Evolutionary conservation across 306 rosid genomes (phyloP).

Genomic region (Bauhinia variegata): DNA sequence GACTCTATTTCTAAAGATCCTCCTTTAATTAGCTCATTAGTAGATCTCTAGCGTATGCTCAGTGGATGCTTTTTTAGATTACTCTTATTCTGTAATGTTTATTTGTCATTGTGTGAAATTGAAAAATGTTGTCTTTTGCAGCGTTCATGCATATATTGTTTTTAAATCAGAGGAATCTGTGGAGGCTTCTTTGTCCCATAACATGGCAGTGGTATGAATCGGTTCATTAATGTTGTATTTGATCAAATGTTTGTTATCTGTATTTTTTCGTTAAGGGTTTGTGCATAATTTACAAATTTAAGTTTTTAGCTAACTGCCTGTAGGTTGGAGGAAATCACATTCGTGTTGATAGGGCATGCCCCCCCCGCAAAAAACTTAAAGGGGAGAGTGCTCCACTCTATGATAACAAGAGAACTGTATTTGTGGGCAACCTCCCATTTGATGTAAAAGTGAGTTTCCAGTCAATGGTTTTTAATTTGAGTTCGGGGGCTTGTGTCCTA

Average conservation of each 20-base stretch:
- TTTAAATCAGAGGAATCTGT: slow-evolving; percentile 76
- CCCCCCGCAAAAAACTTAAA: slow-evolving; percentile 90
- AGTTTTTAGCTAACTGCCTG: slow-evolving; percentile 30
- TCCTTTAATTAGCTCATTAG: not conserved
- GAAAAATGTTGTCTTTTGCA: slow-evolving; percentile 46
- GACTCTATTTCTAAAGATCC: not conserved
- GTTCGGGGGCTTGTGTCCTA: not conserved
- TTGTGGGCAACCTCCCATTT: slow-evolving; percentile 95
- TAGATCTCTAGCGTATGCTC: not conserved
- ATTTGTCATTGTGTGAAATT: not conserved
- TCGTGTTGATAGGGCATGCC: slow-evolving; percentile 97
- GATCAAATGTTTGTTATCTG: not conserved
- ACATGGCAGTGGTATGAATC: slow-evolving; percentile 79
- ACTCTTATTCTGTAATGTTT: not conserved
- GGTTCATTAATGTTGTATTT: slow-evolving; percentile 15
- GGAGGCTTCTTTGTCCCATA: slow-evolving; percentile 80
- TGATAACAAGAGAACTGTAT: slow-evolving; percentile 85
- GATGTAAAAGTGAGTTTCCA: slow-evolving; percentile 76
- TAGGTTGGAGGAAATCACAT: slow-evolving; percentile 89
- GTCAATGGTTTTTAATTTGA: slow-evolving; percentile 9
- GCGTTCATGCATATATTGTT: slow-evolving; percentile 84
- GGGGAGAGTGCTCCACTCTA: slow-evolving; percentile 65
- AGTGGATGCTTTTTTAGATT: not conserved
- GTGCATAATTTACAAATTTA: not conserved
- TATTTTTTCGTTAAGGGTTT: not conserved